Evolutionary conservation across 331 rosid genomes (phyloP).

Genomic region (Dryas integrifolia): DNA sequence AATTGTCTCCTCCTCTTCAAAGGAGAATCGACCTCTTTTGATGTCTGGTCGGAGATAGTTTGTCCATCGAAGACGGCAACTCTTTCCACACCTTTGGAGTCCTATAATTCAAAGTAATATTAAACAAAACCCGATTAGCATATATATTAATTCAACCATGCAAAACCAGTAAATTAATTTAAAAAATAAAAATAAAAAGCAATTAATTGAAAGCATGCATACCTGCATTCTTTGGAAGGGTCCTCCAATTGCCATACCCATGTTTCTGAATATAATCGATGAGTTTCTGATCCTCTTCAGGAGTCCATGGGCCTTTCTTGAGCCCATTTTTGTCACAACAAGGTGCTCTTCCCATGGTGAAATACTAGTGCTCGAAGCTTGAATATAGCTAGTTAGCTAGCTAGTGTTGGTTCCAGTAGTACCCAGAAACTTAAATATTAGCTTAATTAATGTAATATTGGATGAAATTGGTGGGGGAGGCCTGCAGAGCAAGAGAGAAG

Average conservation of each 20-base stretch:
- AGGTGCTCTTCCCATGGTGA: slow-evolving; percentile 84
- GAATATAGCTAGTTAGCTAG: too few species aligned
- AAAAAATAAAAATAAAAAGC: not conserved
- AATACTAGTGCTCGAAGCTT: not conserved
- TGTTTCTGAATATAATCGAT: slow-evolving; percentile 71
- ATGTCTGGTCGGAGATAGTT: slow-evolving; percentile 95
- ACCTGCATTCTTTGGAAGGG: slow-evolving; percentile 98
- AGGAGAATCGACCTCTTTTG: slow-evolving; percentile 83
- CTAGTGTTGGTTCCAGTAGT: too few species aligned
- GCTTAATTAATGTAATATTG: not conserved
- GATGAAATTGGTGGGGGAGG: too few species aligned
- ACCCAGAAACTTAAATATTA: not conserved
- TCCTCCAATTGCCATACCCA: slow-evolving; percentile 96
- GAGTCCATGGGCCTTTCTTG: slow-evolving; percentile 96
- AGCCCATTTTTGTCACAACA: slow-evolving; percentile 90
- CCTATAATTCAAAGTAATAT: slow-evolving; percentile 34
- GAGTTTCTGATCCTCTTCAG: slow-evolving; percentile 84
- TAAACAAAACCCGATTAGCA: too few species aligned
- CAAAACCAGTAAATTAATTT: not conserved
- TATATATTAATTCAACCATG: too few species aligned
- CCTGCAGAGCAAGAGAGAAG: not conserved
- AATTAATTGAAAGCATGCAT: not conserved
- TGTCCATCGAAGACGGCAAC: slow-evolving; percentile 97
- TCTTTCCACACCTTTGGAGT: slow-evolving; percentile 92
- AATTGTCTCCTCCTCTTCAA: slow-evolving; percentile 91